Conservation (phyloP, 2,329 filamentous ascomycete genomes). For the Cladosporium sp. region DNA sequence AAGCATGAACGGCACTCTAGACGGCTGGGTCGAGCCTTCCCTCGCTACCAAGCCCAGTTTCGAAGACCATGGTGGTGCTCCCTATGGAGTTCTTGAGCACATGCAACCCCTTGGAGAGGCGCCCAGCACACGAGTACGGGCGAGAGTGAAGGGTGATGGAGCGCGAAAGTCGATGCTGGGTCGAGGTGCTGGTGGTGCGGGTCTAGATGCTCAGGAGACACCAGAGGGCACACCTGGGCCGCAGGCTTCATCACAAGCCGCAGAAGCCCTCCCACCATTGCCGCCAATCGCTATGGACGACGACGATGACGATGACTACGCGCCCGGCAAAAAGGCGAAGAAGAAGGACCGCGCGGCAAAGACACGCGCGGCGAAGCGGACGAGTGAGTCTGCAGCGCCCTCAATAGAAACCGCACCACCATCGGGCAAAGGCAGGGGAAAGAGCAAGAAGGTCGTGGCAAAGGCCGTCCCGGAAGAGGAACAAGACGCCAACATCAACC, state of each 20-base stretch:
- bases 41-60: constrained; percentile 62
- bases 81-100: constrained; percentile 71
- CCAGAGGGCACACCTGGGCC: constrained; percentile 40
- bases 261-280: constrained; percentile 30
- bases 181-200: constrained; percentile 37
- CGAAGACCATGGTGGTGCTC: constrained; percentile 68
- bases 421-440: background rate
- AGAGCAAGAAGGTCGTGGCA: background rate
- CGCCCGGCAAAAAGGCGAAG: constrained; percentile 31
- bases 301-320: constrained; percentile 45
- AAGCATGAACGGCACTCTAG: constrained; percentile 31
- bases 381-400: constrained; percentile 14
- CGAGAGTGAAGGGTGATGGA: constrained; percentile 45
- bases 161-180: constrained; percentile 37
- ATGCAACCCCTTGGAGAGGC: constrained; percentile 77
- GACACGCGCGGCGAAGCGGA: constrained; percentile 20
- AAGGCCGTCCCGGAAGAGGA: background rate
- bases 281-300: constrained; percentile 36
- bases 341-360: constrained; percentile 25
- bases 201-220: constrained; percentile 41
- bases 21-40: constrained; percentile 51
- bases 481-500: background rate
- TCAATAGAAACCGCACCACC: background rate
- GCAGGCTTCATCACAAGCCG: constrained; percentile 32
- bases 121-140: constrained; percentile 59